Evolutionary conservation across 768 basidiomycete species (phyloP).

Genomic region (Clavulina sp.): DNA sequence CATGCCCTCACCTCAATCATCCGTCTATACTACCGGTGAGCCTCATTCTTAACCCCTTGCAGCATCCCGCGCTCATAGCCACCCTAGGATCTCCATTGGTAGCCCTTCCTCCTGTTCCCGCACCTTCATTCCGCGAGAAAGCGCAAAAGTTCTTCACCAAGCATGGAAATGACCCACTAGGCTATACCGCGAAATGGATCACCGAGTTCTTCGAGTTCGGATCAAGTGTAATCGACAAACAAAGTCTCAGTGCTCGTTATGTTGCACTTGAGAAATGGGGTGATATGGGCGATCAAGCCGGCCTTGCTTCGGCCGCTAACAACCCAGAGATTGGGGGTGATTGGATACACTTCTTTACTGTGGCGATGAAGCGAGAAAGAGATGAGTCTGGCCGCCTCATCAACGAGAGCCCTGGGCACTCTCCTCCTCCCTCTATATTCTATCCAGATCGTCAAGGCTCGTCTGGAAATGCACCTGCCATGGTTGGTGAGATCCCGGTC

Average conservation of each 20-base stretch:
- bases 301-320: too few relatives aligned
- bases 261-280: slow-evolving; percentile 28
- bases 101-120: neutral
- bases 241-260: slow-evolving; percentile 33
- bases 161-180: slow-evolving; percentile 34
- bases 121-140: neutral
- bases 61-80: neutral
- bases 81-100: neutral
- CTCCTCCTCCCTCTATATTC: too few relatives aligned
- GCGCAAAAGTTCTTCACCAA: slow-evolving; percentile 29
- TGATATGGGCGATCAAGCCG: neutral
- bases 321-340: too few relatives aligned
- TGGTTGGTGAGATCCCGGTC: too few relatives aligned
- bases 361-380: slow-evolving; percentile 19
- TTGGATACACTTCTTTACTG: slow-evolving; percentile 49
- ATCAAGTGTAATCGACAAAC: slow-evolving; percentile 38
- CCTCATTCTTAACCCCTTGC: neutral
- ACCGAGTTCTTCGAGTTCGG: slow-evolving; percentile 42
- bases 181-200: slow-evolving; percentile 33
- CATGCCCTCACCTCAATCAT: neutral
- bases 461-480: too few relatives aligned
- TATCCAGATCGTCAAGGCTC: too few relatives aligned
- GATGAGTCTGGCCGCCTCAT: too few relatives aligned
- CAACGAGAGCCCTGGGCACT: too few relatives aligned
- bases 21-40: neutral